Percentiles rank a stretch among this genome's conserved stretches.
These are phyloP conservation scores for Parascedosporium putredinis DNA, from an alignment of 2,329 filamentous ascomycete species.

Conservation along the genomic window DNA sequence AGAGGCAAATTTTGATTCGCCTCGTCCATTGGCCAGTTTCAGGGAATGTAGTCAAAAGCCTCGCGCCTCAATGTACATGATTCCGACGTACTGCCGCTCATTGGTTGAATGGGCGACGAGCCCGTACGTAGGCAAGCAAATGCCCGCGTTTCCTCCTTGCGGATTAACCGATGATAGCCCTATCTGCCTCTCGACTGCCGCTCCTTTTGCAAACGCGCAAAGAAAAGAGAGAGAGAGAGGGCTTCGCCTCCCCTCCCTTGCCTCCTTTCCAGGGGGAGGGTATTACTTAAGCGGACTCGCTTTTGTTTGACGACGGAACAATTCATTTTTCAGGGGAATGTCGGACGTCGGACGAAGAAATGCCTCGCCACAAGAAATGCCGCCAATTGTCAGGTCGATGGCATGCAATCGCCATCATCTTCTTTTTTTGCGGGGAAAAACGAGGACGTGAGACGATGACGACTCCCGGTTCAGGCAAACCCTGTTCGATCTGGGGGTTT, in stretches of 20 bases:
- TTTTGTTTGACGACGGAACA: background rate
- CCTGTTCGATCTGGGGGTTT: conserved; percentile 1
- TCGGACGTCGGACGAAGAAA: background rate
- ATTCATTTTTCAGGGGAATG: no score
- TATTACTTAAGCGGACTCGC: background rate
- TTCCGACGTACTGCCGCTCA: conserved; percentile 4
- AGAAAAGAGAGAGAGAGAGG: background rate
- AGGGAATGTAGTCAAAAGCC: conserved; percentile 1
- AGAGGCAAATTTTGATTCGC: conserved; percentile 4
- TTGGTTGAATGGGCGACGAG: background rate
- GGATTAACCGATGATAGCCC: conserved; percentile 4
- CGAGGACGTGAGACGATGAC: background rate
- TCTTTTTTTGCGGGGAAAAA: background rate
- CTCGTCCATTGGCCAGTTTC: background rate
- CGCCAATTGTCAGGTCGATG: background rate
- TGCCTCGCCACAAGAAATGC: background rate
- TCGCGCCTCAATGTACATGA: conserved; percentile 6
- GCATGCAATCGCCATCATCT: background rate
- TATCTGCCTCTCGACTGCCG: no score
- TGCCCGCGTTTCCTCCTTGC: background rate
- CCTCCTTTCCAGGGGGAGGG: background rate
- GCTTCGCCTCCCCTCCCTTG: background rate
- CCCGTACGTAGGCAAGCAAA: background rate
- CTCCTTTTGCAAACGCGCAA: no score
- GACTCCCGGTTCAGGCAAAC: background rate